Percentiles rank a stretch among this genome's conserved stretches.
phyloP scores from a whole-genome alignment of 169 alveolate genomes.

The Sarcocystis neurona region DNA sequence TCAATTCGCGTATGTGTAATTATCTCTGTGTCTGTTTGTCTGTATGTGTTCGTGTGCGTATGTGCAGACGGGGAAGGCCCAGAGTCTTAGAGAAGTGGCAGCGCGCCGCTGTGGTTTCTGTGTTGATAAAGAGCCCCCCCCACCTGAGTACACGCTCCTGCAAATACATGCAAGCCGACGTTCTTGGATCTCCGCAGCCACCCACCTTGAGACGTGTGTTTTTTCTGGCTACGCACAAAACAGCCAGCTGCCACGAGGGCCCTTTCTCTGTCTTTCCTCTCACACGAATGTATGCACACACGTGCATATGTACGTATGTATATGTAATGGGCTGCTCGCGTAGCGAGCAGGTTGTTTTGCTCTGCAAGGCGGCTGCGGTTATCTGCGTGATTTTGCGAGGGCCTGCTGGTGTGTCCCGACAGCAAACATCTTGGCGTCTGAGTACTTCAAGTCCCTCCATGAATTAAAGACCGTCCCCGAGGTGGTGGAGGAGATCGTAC shows the following conservation, averaged over 20 bases:
- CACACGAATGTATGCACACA: background rate
- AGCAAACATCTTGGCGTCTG: slow-evolving; percentile 57
- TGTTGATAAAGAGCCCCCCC: no score
- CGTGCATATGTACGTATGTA: no score
- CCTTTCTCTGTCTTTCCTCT: background rate
- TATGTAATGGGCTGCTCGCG: background rate
- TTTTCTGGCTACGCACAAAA: background rate
- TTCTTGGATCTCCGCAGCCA: no score
- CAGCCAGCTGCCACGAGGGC: background rate
- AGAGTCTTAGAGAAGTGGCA: no score
- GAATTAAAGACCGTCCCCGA: slow-evolving; percentile 39
- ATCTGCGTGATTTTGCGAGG: background rate
- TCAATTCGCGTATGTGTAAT: no score
- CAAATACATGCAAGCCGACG: no score
- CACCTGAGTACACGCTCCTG: no score
- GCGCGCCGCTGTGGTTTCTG: no score
- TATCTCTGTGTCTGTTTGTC: no score
- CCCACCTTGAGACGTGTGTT: no score
- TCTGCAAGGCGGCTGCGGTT: background rate
- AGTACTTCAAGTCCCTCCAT: slow-evolving; percentile 62
- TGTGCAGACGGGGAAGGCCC: no score
- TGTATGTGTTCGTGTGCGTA: no score
- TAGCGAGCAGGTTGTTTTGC: background rate
- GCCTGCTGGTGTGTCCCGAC: slow-evolving; percentile 10
- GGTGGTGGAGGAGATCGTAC: slow-evolving; percentile 47